A percentile compares a stretch with the other conserved stretches of the same genome.
Conservation (phyloP, 306 rosid genomes). For the Astragalus membranaceus region DNA sequence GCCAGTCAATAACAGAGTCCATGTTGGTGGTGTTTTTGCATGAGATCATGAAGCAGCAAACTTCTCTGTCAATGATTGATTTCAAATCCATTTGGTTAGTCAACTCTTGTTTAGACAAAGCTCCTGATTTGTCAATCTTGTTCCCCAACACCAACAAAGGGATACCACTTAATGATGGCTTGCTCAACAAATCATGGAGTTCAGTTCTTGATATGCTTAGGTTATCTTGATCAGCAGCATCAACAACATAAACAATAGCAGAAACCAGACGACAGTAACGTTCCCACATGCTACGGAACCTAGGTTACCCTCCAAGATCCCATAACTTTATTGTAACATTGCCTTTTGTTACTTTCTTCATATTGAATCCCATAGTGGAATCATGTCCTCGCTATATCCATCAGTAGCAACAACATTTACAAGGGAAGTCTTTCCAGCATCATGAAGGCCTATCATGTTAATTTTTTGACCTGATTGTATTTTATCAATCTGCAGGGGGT, state of each 20-base stretch:
- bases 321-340: constrained; percentile 89
- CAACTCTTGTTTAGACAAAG: constrained; percentile 68
- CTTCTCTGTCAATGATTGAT: constrained; percentile 78
- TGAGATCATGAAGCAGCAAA: constrained; percentile 92
- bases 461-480: no score
- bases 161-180: constrained; percentile 70
- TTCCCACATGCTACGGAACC: constrained; percentile 98
- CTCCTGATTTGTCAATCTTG: constrained; percentile 80
- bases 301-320: constrained; percentile 97
- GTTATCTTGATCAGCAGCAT: constrained; percentile 88
- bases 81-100: constrained; percentile 80
- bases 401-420: no score
- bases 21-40: constrained; percentile 94
- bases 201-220: constrained; percentile 66
- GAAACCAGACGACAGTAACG: constrained; percentile 89
- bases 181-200: constrained; percentile 80
- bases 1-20: constrained; percentile 86
- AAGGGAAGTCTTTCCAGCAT: no score
- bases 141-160: constrained; percentile 84
- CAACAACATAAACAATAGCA: constrained; percentile 89
- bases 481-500: no score
- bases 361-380: constrained; percentile 52
- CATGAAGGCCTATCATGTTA: no score
- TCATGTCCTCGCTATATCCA: no score
- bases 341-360: constrained; percentile 90